These are phyloP conservation scores for Septoria linicola DNA, from an alignment of 2,329 filamentous ascomycete species.

Conservation along the genomic window DNA sequence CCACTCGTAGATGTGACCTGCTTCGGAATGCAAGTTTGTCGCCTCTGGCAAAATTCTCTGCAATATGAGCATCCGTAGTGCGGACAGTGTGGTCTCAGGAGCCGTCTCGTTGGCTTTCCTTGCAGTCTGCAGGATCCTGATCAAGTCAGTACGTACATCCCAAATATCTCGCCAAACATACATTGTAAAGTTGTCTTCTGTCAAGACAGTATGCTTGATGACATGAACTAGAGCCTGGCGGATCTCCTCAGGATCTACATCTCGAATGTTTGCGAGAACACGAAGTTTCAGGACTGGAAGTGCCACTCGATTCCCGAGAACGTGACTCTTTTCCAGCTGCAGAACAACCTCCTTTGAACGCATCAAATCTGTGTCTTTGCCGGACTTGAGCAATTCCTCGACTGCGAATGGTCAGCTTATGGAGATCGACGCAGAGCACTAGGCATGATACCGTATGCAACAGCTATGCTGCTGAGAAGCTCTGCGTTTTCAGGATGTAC, in stretches of 20 bases:
- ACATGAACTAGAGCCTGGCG: constrained; percentile 59
- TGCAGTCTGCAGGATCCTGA: constrained; percentile 63
- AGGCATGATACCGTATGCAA: constrained; percentile 45
- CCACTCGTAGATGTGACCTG: constrained; percentile 52
- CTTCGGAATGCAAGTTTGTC: constrained; percentile 28
- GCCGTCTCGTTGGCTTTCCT: constrained; percentile 58
- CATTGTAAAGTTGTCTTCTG: constrained; percentile 63
- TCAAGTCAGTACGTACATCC: constrained; percentile 6
- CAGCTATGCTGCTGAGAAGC: constrained; percentile 64
- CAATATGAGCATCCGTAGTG: constrained; percentile 63
- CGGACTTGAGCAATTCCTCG: constrained; percentile 35
- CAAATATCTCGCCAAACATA: constrained; percentile 31
- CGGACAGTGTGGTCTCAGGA: constrained; percentile 29
- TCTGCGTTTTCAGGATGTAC: constrained; percentile 62
- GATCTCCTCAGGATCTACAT: constrained; percentile 43
- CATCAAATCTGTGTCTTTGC: constrained; percentile 46
- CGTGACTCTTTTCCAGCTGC: constrained; percentile 63
- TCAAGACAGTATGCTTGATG: constrained; percentile 59
- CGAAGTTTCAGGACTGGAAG: constrained; percentile 69
- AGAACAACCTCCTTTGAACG: constrained; percentile 60
- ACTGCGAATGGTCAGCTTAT: constrained; percentile 13
- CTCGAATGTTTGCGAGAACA: constrained; percentile 52
- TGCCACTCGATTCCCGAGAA: constrained; percentile 57
- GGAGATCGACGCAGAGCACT: constrained; percentile 3
- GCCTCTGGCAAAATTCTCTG: constrained; percentile 52